Evolutionary conservation across 1,139 yeast genomes (phyloP).

Genomic region (Trichomonascaceae sp.): DNA sequence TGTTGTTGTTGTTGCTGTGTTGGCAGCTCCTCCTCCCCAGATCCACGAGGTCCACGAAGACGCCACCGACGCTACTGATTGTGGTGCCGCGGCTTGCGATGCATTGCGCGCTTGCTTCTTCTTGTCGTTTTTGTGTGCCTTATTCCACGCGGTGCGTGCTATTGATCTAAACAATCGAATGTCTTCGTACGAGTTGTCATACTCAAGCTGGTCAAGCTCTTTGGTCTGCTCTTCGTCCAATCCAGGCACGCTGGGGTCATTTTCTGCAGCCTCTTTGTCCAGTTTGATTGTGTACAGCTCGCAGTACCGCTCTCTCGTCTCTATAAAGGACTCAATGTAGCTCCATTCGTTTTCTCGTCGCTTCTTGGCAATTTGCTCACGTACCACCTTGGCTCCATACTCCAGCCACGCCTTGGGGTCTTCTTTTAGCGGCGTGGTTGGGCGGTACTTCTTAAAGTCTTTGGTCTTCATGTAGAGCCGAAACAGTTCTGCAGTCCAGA

Average conservation of each 20-base stretch:
- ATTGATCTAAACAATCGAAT: slow-evolving; percentile 73
- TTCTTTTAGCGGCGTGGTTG: slow-evolving; percentile 44
- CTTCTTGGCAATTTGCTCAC: slow-evolving; percentile 67
- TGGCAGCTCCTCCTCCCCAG: slow-evolving; percentile 23
- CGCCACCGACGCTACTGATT: slow-evolving; percentile 7
- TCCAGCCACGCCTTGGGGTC: slow-evolving; percentile 73
- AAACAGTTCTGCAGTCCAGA: slow-evolving; percentile 72
- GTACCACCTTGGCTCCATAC: slow-evolving; percentile 63
- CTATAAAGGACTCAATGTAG: slow-evolving; percentile 54
- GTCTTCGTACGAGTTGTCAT: slow-evolving; percentile 56
- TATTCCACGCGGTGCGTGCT: slow-evolving; percentile 52
- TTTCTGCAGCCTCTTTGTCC: too few species aligned
- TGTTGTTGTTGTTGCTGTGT: slow-evolving; percentile 4
- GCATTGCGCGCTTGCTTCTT: slow-evolving; percentile 3
- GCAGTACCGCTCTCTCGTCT: slow-evolving; percentile 59
- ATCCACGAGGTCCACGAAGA: slow-evolving; percentile 26
- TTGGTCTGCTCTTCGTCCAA: slow-evolving; percentile 26
- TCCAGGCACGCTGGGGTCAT: too few species aligned
- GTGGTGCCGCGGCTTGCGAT: slow-evolving; percentile 3
- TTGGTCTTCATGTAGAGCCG: slow-evolving; percentile 69
- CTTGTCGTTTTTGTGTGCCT: slow-evolving; percentile 32
- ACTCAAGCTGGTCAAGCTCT: slow-evolving; percentile 42
- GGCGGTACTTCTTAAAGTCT: slow-evolving; percentile 61
- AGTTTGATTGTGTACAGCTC: slow-evolving; percentile 43
- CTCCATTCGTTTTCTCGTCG: slow-evolving; percentile 87